A percentile compares a stretch with the other conserved stretches of the same genome.
phyloP scores from a whole-genome alignment of 208 protist genomes.

The Leishmania martiniquensis region DNA sequence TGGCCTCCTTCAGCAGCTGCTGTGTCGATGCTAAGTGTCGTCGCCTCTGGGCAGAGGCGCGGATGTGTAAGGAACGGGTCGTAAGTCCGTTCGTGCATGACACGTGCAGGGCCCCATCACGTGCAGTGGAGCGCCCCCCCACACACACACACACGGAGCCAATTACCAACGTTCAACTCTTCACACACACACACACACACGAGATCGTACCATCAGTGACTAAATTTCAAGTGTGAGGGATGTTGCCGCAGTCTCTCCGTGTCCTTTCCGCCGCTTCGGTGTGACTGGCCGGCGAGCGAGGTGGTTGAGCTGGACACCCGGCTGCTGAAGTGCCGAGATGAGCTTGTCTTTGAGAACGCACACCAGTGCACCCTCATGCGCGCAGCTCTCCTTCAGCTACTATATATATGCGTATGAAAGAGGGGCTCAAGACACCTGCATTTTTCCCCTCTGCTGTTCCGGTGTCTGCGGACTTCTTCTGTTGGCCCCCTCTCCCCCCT shows the following conservation, averaged over 20 bases:
- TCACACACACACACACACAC: no score
- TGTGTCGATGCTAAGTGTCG: no score
- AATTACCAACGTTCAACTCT: no score
- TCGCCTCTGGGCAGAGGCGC: no score
- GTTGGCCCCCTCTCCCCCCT: neutral
- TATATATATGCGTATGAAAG: neutral
- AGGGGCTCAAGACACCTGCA: neutral
- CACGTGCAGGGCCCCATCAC: no score
- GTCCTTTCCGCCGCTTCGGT: neutral
- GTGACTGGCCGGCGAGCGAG: neutral
- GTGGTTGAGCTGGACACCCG: neutral
- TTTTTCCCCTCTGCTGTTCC: neutral
- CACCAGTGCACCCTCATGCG: neutral
- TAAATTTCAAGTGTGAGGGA: no score
- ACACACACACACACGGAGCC: no score
- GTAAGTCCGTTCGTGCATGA: no score
- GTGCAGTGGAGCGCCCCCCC: no score
- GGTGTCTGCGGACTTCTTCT: neutral
- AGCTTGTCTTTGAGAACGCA: neutral
- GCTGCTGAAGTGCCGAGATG: neutral
- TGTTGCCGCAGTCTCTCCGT: neutral
- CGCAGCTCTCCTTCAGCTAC: neutral
- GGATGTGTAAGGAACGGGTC: no score
- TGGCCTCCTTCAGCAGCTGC: no score
- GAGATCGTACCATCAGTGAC: no score